Percentiles rank a stretch among this genome's conserved stretches.
Conservation (phyloP, 495 filamentous ascomycete species). For the Chaetomidium leptoderma region DNA sequence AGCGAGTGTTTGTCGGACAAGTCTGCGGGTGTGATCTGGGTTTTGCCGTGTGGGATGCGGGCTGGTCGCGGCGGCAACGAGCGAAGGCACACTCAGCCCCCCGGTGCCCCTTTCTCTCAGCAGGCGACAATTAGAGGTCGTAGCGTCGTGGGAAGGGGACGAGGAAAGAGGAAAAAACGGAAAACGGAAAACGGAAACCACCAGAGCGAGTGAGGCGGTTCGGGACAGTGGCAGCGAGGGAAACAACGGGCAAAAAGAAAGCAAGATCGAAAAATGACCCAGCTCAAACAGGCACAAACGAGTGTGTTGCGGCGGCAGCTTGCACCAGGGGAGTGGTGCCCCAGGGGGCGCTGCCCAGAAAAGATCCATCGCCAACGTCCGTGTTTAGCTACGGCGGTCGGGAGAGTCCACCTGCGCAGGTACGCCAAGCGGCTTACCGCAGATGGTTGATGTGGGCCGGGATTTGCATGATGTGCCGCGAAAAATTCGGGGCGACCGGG, state of each 20-base stretch:
- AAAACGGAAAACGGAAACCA: constrained; percentile 41
- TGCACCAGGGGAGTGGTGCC: constrained; percentile 13
- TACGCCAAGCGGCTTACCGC: not conserved
- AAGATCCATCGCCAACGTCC: constrained; percentile 15
- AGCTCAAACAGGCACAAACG: constrained; percentile 14
- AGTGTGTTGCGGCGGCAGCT: constrained; percentile 5
- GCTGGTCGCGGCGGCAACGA: constrained; percentile 22
- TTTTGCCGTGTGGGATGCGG: constrained; percentile 6
- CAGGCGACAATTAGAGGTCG: not conserved
- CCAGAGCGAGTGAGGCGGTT: constrained; percentile 50
- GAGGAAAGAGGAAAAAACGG: constrained; percentile 22
- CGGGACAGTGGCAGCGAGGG: constrained; percentile 3
- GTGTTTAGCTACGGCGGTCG: constrained; percentile 9
- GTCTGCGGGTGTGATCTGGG: not conserved
- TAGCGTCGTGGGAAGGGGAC: not conserved
- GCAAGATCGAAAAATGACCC: constrained; percentile 29
- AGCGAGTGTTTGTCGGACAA: constrained; percentile 18
- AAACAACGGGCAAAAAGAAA: constrained; percentile 22
- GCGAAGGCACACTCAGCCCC: constrained; percentile 6
- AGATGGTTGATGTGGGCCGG: constrained; percentile 7
- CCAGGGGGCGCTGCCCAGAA: constrained; percentile 8
- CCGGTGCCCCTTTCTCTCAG: constrained; percentile 12
- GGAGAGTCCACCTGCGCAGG: not conserved
- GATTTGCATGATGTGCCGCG: constrained; percentile 32
- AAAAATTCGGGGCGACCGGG: constrained; percentile 24